Conservation (phyloP, 1,139 yeast genomes). For the Spathaspora sp. region DNA sequence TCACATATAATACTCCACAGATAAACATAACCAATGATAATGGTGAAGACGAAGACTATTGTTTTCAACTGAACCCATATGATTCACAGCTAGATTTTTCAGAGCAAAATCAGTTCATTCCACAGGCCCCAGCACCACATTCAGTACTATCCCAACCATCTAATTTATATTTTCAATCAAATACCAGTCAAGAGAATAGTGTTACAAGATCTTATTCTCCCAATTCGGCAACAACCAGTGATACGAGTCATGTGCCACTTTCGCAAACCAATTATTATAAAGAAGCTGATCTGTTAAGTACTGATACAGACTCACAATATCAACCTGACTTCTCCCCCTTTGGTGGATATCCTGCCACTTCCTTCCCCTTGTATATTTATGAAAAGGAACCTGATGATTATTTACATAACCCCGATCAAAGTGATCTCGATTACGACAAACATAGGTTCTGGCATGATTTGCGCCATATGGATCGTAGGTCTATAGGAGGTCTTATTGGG, state of each 20-base stretch:
- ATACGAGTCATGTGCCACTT: background rate
- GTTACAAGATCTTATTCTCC: background rate
- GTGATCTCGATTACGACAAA: constrained; percentile 76
- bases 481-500: constrained; percentile 61
- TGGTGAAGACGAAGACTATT: constrained; percentile 5
- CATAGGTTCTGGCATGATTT: constrained; percentile 59
- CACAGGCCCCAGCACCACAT: background rate
- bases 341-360: constrained; percentile 90
- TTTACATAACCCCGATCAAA: constrained; percentile 90
- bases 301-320: background rate
- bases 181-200: background rate
- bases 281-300: background rate
- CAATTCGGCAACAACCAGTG: background rate
- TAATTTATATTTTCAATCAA: background rate
- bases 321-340: constrained; percentile 63
- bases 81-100: background rate
- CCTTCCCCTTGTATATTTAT: constrained; percentile 81
- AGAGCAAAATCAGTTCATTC: background rate
- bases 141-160: background rate
- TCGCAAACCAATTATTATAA: background rate
- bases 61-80: constrained; percentile 1
- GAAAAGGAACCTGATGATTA: constrained; percentile 93
- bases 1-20: constrained; percentile 11
- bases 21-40: constrained; percentile 6
- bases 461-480: constrained; percentile 57